These are phyloP conservation scores for Globisporangium spinosum DNA, from an alignment of 352 stramenopile species.

Conservation along the genomic window DNA sequence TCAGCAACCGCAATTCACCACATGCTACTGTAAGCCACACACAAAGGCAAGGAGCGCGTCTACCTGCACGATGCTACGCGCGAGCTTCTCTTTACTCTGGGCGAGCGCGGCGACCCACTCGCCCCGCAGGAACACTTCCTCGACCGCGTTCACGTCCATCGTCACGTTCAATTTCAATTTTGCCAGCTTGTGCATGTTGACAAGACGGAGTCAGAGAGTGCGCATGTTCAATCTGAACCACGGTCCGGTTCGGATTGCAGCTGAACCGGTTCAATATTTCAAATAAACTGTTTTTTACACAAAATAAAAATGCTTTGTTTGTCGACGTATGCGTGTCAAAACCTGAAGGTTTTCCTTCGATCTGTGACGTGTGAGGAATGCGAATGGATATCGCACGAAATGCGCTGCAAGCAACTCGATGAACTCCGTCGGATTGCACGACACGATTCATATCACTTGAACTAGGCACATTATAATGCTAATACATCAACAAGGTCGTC, in stretches of 20 bases:
- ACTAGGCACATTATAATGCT: background rate
- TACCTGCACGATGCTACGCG: constrained; percentile 30
- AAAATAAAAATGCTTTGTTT: background rate
- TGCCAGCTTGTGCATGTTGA: constrained; percentile 8
- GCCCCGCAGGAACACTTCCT: constrained; percentile 55
- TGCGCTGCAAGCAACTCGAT: too few species aligned
- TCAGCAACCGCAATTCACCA: background rate
- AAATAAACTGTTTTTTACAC: background rate
- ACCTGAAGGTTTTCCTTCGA: too few species aligned
- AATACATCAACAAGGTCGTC: background rate
- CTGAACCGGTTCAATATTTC: background rate
- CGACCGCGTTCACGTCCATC: constrained; percentile 38
- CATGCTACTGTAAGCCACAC: background rate
- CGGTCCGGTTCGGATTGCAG: constrained; percentile 1
- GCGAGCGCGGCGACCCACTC: constrained; percentile 53
- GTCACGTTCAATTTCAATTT: background rate
- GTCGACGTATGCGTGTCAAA: too few species aligned
- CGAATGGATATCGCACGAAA: too few species aligned
- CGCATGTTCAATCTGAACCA: constrained; percentile 7
- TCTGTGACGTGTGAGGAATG: too few species aligned
- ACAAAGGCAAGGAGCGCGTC: background rate
- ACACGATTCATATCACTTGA: background rate
- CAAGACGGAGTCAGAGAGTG: background rate
- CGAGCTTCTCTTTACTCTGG: constrained; percentile 44
- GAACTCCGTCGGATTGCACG: background rate